phyloP scores from a whole-genome alignment of 2,329 filamentous ascomycete genomes.

The Chrysoporthe puriensis region DNA sequence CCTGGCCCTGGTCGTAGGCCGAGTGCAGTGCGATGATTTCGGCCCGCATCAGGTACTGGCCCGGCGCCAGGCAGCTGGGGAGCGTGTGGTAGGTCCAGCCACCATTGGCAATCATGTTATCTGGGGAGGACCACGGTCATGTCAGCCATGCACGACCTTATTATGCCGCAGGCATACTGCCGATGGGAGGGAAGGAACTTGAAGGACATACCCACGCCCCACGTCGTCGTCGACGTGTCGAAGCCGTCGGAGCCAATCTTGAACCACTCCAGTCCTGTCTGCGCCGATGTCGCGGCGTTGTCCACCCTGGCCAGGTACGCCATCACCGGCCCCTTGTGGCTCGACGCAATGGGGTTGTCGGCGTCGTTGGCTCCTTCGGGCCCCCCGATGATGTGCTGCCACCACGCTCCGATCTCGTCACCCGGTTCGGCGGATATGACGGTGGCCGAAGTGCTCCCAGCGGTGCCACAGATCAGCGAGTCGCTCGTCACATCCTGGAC shows the following conservation, averaged over 20 bases:
- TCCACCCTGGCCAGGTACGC: conserved; percentile 58
- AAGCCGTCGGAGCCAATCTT: conserved; percentile 58
- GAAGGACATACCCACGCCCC: conserved; percentile 44
- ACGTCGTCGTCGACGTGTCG: conserved; percentile 46
- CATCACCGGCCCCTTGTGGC: conserved; percentile 58
- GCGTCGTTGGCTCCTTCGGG: conserved; percentile 52
- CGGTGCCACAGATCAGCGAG: conserved; percentile 54
- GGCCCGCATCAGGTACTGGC: conserved; percentile 58
- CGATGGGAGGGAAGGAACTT: not conserved
- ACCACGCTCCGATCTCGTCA: conserved; percentile 55
- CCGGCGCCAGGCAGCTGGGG: conserved; percentile 54
- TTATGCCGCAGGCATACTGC: not conserved
- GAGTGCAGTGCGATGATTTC: conserved; percentile 59
- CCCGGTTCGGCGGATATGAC: conserved; percentile 55
- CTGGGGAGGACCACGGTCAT: conserved; percentile 23
- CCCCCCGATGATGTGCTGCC: conserved; percentile 59
- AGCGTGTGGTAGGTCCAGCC: conserved; percentile 54
- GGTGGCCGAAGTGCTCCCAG: conserved; percentile 44
- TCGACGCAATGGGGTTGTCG: conserved; percentile 58
- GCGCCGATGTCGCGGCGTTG: conserved; percentile 49
- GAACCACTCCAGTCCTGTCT: conserved; percentile 53
- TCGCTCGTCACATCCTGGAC: conserved; percentile 53
- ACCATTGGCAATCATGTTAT: conserved; percentile 46
- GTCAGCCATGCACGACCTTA: not conserved
- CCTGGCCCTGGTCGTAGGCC: conserved; percentile 42